These are phyloP conservation scores for Penicillium sp. DNA, from an alignment of 2,329 filamentous ascomycete species.

Conservation along the genomic window DNA sequence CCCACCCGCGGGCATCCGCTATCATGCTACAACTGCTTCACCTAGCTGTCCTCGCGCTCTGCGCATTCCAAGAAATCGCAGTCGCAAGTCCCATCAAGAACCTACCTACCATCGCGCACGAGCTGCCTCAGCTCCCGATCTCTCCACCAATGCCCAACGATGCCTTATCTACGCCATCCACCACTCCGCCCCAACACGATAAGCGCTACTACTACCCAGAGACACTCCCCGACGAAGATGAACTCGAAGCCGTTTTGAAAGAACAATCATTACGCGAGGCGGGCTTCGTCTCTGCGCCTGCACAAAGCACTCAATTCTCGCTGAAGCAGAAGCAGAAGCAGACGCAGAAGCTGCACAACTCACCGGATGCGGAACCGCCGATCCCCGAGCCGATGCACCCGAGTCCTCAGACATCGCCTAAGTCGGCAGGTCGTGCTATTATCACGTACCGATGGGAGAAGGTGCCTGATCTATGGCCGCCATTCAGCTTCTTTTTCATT, in stretches of 20 bases:
- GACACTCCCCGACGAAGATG: constrained; percentile 14
- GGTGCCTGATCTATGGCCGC: not conserved
- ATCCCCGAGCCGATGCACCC: constrained; percentile 14
- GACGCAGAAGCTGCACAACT: constrained; percentile 2
- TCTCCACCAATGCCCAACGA: not conserved
- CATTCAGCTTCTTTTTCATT: constrained; percentile 6
- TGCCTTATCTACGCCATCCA: not conserved
- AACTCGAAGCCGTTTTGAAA: constrained; percentile 8
- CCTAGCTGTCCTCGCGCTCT: not conserved
- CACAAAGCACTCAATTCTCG: not conserved
- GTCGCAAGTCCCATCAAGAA: not conserved
- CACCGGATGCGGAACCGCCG: constrained; percentile 13
- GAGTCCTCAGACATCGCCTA: not conserved
- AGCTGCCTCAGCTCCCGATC: not conserved
- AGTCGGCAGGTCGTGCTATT: not conserved
- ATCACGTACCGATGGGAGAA: not conserved
- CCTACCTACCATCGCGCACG: not conserved
- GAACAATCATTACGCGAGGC: constrained; percentile 16
- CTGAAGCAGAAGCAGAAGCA: not conserved
- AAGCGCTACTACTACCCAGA: constrained; percentile 23
- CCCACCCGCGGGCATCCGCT: not conserved
- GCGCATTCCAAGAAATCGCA: not conserved
- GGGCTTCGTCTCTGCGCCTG: constrained; percentile 1
- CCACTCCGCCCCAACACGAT: not conserved
- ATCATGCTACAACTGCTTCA: not conserved